Evolutionary conservation across 768 basidiomycete species (phyloP).

Genomic region (Mycena albidolilacea): DNA sequence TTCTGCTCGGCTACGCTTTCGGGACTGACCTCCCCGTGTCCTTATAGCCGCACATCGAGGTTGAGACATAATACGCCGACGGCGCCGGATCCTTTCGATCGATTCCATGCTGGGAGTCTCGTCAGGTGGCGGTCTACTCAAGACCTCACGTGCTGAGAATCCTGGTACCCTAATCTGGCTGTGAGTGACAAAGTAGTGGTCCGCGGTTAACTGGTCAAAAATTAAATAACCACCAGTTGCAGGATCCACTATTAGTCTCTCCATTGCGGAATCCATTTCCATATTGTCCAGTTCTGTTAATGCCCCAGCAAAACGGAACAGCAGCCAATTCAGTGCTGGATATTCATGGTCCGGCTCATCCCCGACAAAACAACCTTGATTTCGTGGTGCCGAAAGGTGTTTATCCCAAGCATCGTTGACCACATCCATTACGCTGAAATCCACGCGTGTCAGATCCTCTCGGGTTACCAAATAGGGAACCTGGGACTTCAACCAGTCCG

Average conservation of each 20-base stretch:
- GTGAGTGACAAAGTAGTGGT: too few species aligned
- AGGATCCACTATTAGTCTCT: too few species aligned
- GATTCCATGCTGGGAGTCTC: too few species aligned
- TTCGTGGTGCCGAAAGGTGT: background rate
- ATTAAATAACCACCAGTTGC: too few species aligned
- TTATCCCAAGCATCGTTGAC: conserved; percentile 16
- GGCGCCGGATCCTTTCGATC: conserved; percentile 4
- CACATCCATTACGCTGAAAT: conserved; percentile 18
- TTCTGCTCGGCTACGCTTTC: too few species aligned
- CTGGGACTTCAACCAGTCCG: conserved; percentile 15
- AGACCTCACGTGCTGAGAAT: too few species aligned
- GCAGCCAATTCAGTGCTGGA: conserved; percentile 20
- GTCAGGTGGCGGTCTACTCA: too few species aligned
- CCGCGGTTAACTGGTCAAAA: too few species aligned
- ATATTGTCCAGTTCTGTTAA: background rate
- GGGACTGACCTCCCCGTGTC: too few species aligned
- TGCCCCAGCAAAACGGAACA: conserved; percentile 10
- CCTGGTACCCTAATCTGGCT: too few species aligned
- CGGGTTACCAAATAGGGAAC: conserved; percentile 19
- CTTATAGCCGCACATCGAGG: too few species aligned
- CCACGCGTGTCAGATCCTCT: background rate
- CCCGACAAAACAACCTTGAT: background rate
- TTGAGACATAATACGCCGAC: background rate
- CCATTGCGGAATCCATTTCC: too few species aligned
- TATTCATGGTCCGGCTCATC: conserved; percentile 21